phyloP scores from a whole-genome alignment of 768 basidiomycete genomes.

The Tylopilus rubrobrunneus region DNA sequence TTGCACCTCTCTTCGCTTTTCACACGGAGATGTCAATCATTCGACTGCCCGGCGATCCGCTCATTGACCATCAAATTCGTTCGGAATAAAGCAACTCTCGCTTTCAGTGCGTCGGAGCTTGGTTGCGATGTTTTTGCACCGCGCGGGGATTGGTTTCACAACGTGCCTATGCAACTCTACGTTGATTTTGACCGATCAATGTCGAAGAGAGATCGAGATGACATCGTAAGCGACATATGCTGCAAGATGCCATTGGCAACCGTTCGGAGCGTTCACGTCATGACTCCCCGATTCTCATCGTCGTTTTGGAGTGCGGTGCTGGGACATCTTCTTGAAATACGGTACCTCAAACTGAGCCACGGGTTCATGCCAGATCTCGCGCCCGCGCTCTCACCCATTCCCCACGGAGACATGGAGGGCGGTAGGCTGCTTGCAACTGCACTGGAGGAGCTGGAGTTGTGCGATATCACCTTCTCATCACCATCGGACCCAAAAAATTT shows the following conservation, averaged over 20 bases:
- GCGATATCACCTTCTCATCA: background rate
- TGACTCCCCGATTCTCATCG: background rate
- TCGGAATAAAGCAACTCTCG: background rate
- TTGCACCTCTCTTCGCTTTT: background rate
- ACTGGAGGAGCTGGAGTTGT: background rate
- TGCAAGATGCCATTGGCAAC: background rate
- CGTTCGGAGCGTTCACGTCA: background rate
- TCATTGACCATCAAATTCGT: background rate
- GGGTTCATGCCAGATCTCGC: background rate
- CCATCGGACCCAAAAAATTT: no score
- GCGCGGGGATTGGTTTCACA: background rate
- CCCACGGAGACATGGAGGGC: no score
- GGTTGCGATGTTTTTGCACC: background rate
- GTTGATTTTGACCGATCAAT: background rate
- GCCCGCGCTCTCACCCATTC: background rate
- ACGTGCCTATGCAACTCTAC: background rate
- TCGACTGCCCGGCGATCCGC: background rate
- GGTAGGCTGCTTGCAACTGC: background rate
- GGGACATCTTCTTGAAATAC: background rate
- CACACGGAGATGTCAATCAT: background rate
- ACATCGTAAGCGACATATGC: background rate
- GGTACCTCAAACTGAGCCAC: background rate
- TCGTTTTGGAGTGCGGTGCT: constrained; percentile 3
- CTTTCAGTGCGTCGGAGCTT: background rate
- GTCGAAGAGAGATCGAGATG: constrained; percentile 18